Conservation (phyloP, 139 green algal genomes). For the Chlamydomonas asymmetrica region DNA sequence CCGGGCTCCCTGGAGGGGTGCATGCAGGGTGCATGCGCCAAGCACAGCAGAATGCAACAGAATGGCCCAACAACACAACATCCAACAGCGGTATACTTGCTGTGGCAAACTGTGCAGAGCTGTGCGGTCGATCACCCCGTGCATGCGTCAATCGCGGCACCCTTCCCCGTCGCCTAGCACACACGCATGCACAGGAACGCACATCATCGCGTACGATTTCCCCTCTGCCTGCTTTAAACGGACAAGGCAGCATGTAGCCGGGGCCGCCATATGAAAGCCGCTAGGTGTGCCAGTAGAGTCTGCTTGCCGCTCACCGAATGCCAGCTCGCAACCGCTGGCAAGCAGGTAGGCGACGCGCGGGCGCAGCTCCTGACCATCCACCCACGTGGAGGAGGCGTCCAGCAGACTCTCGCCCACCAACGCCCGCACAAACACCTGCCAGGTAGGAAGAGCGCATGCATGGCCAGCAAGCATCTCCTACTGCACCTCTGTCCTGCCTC, state of each 20-base stretch:
- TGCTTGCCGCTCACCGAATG: conserved; percentile 28
- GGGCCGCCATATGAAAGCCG: background rate
- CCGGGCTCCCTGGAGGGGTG: background rate
- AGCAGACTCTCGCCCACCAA: conserved; percentile 19
- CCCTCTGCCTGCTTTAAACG: background rate
- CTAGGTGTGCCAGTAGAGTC: too few species aligned
- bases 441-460: too few species aligned
- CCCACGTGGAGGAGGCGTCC: conserved; percentile 17
- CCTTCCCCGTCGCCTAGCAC: background rate
- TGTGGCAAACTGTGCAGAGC: background rate
- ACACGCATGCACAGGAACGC: background rate
- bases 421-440: conserved; percentile 16
- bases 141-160: background rate
- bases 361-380: conserved; percentile 13
- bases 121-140: background rate
- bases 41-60: background rate
- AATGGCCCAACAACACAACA: background rate
- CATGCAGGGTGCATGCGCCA: background rate
- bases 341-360: conserved; percentile 19
- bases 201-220: background rate
- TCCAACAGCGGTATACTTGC: background rate
- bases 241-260: background rate
- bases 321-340: background rate
- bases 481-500: too few species aligned
- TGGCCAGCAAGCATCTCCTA: too few species aligned